Base-by-base conservation (phyloP, 441 rosid species). In the Melastoma candidum region DNA sequence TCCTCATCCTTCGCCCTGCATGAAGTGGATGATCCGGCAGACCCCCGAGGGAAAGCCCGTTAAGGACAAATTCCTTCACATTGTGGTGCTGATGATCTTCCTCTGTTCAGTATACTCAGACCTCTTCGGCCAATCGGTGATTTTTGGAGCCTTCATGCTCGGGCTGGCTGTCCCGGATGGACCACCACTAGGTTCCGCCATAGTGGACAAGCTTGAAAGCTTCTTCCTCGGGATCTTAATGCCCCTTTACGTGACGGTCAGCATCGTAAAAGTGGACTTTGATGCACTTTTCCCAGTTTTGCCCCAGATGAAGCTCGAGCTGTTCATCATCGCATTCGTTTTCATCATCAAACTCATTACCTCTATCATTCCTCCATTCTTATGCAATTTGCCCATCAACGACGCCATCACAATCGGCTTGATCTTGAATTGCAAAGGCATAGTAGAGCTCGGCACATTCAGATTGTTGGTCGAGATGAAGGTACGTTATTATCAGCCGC, bases 21-120 rank as follows among this genome's bases (percentile, higher is more conserved):
- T 81, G 68, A 1, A 3, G 7, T 71, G 80, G 81, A 81, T 81
- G 78, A 64, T 55, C 36, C 64, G 49, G 49, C 54, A 46, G 63
- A 74, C 77, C 43, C 82, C 78, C 1, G 77, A 74, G 17, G 82
- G 84, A 57, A 59, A 68, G n/a, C 48, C 75, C n/a, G 51, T 78
- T 13, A 78, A 69, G 71, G 70, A 63, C 36, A 29, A 29, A 29
- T 29, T 29, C 36, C 36, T 29, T 29, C 36, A 29, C 36, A 29
- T 29, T 29, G 36, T 29, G 36, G 36, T 29, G 36, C 5, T 29
- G 36, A 3, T 29, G 36, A 29, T 29, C 36, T 29, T 29, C 2
- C 36, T 29, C 7, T 29, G 36, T 29, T 29, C 36, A 29, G 36
- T 29, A 1, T 29, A 29, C 36, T 13, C 55, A 22, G 55, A 13